Evolutionary conservation across 805 yeast species (phyloP).

Genomic region (Candida dajiaensis): DNA sequence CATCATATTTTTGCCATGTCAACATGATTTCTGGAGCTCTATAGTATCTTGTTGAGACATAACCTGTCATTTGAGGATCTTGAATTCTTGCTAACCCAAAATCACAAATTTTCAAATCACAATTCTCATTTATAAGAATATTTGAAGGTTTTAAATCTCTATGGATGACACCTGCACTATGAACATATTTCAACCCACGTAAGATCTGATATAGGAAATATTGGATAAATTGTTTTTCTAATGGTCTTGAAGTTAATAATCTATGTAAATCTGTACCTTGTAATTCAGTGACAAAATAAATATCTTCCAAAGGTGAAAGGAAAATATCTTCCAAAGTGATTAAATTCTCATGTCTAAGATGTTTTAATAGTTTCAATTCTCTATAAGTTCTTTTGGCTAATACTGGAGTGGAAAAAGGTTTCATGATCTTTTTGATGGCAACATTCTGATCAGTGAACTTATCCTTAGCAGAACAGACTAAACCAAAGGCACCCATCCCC

Average conservation of each 20-base stretch:
- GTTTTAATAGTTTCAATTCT: slow-evolving; percentile 89
- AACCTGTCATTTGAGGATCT: slow-evolving; percentile 99
- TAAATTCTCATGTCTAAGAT: slow-evolving; percentile 88
- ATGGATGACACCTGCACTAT: slow-evolving; percentile 88
- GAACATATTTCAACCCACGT: slow-evolving; percentile 85
- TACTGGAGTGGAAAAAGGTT: slow-evolving; percentile 92
- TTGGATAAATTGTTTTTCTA: slow-evolving; percentile 94
- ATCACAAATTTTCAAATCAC: slow-evolving; percentile 88
- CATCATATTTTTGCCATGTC: slow-evolving; percentile 96
- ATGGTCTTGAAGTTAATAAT: slow-evolving; percentile 83
- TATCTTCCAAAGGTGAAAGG: slow-evolving; percentile 91
- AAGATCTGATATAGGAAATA: slow-evolving; percentile 92
- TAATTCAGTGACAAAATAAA: slow-evolving; percentile 91
- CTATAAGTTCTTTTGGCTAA: slow-evolving; percentile 95
- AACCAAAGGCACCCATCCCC: slow-evolving; percentile 99
- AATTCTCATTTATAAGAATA: slow-evolving; percentile 80
- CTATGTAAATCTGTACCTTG: slow-evolving; percentile 96
- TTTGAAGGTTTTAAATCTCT: slow-evolving; percentile 84
- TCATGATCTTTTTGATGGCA: slow-evolving; percentile 96
- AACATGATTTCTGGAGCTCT: slow-evolving; percentile 98
- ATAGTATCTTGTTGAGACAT: slow-evolving; percentile 91
- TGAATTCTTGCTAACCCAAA: slow-evolving; percentile 95
- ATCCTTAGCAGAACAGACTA: slow-evolving; percentile 95
- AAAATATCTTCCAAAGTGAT: slow-evolving; percentile 92
- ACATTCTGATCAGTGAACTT: slow-evolving; percentile 86